Evolutionary conservation across 192 early-diverging fungal genomes (phyloP).

Genomic region (Coemansia sp.): DNA sequence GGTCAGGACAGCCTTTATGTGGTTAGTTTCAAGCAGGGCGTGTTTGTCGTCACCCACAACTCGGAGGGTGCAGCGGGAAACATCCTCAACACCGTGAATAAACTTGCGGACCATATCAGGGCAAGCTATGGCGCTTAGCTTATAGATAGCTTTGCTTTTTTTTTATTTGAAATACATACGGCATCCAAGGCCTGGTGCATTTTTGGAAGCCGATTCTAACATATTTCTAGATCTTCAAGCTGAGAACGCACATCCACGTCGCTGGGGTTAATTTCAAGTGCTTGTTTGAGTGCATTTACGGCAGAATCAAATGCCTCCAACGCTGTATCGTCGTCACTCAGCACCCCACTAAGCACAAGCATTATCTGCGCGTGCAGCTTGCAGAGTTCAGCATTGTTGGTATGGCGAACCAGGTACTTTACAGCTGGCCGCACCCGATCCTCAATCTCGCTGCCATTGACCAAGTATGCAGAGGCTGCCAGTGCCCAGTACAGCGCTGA

Average conservation of each 20-base stretch:
- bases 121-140: constrained; percentile 45
- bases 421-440: constrained; percentile 25
- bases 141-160: too few relatives aligned
- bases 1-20: constrained; percentile 47
- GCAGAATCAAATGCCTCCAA: constrained; percentile 56
- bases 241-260: constrained; percentile 44
- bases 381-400: constrained; percentile 18
- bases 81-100: constrained; percentile 71
- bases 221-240: constrained; percentile 50
- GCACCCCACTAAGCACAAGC: constrained; percentile 38
- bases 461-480: constrained; percentile 47
- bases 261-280: constrained; percentile 46
- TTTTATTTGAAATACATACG: not conserved
- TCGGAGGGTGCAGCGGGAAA: constrained; percentile 62
- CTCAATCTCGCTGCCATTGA: constrained; percentile 44
- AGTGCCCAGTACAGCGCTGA: constrained; percentile 59
- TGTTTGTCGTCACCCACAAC: constrained; percentile 65
- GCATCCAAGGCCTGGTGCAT: not conserved
- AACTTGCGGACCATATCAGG: constrained; percentile 29
- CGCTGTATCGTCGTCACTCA: constrained; percentile 55
- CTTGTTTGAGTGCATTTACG: constrained; percentile 43
- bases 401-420: constrained; percentile 29
- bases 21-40: not conserved
- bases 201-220: not conserved
- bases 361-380: constrained; percentile 37